phyloP scores from a whole-genome alignment of 2,329 filamentous ascomycete genomes.

The Trichoderma sp. region DNA sequence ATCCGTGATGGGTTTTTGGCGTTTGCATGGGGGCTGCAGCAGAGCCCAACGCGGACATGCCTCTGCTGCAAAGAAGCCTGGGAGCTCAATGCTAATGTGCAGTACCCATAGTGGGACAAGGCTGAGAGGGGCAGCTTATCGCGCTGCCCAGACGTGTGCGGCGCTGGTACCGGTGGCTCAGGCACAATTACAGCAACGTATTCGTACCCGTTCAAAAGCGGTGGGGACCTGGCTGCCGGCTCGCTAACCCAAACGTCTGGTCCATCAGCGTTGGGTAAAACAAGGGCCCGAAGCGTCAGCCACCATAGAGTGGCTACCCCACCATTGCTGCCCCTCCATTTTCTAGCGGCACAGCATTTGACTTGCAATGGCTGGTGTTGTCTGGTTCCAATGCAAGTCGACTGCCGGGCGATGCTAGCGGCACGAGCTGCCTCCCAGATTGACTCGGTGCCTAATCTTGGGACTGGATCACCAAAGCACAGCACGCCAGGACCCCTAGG shows the following conservation, averaged over 20 bases:
- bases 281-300: slow-evolving; percentile 22
- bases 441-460: background rate
- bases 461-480: background rate
- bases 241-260: background rate
- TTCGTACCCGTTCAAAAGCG: slow-evolving; percentile 26
- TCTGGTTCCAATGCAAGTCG: background rate
- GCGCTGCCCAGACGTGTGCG: background rate
- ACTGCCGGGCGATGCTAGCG: slow-evolving; percentile 19
- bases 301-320: slow-evolving; percentile 17
- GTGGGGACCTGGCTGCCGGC: background rate
- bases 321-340: slow-evolving; percentile 16
- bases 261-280: slow-evolving; percentile 14
- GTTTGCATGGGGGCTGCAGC: background rate
- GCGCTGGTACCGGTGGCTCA: background rate
- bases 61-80: slow-evolving; percentile 16
- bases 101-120: slow-evolving; percentile 15
- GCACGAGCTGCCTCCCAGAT: background rate
- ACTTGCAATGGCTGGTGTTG: background rate
- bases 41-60: slow-evolving; percentile 13
- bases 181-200: slow-evolving; percentile 24
- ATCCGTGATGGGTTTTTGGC: background rate
- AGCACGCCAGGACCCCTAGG: background rate
- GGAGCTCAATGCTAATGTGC: background rate
- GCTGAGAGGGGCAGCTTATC: slow-evolving; percentile 18
- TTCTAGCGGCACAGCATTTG: background rate